These are phyloP conservation scores for Pseudognaphalium luteoalbum DNA, from an alignment of 129 eudicot species.

Conservation along the genomic window DNA sequence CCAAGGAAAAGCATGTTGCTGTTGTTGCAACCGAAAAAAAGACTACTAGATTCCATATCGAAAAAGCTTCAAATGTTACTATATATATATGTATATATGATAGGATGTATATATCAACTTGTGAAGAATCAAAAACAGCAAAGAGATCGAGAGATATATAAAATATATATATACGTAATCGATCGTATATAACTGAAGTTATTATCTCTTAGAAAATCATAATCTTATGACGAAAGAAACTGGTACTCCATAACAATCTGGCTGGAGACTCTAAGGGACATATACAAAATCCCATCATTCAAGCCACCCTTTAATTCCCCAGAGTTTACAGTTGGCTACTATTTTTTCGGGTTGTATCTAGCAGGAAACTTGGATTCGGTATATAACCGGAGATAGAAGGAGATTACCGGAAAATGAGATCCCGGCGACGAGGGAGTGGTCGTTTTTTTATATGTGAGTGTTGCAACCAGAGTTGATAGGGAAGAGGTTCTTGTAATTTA, in stretches of 20 bases:
- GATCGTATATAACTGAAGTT: conserved; percentile 4
- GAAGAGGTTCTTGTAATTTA: conserved; percentile 42
- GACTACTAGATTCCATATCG: conserved; percentile 61
- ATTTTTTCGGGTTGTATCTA: conserved; percentile 1
- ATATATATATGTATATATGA: conserved; percentile 20
- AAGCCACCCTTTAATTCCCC: conserved; percentile 33
- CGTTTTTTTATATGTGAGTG: conserved; percentile 24
- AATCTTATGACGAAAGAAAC: conserved; percentile 97
- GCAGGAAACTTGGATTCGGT: conserved; percentile 18
- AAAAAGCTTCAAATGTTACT: conserved; percentile 29
- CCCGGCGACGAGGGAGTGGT: conserved; percentile 27
- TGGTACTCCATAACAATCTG: conserved; percentile 87
- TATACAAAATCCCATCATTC: conserved; percentile 84
- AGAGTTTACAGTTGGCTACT: conserved; percentile 6
- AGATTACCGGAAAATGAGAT: conserved; percentile 27
- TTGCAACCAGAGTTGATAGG: conserved; percentile 66
- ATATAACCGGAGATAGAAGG: conserved; percentile 17
- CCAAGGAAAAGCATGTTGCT: conserved; percentile 76
- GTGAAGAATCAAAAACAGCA: conserved; percentile 22
- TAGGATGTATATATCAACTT: conserved; percentile 14
- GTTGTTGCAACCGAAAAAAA: conserved; percentile 58
- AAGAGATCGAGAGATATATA: conserved; percentile 19
- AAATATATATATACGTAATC: neutral
- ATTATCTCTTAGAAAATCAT: conserved; percentile 63
- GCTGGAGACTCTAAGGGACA: conserved; percentile 89